Evolutionary conservation across 352 stramenopile genomes (phyloP).

Genomic region (Saprolegnia parasitica): DNA sequence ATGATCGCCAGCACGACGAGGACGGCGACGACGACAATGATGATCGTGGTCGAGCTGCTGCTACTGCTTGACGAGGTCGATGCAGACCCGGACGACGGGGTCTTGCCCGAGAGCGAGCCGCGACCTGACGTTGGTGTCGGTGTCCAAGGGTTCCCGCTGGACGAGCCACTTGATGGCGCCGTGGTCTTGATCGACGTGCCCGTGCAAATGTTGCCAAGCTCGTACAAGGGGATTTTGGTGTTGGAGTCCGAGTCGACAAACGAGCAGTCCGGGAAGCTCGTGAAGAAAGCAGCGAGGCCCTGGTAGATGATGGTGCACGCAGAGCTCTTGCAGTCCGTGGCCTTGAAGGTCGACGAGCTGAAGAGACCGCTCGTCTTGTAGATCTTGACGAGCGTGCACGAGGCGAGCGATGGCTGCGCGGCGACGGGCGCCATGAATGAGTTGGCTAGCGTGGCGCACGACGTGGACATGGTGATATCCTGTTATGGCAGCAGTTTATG

Average conservation of each 20-base stretch:
- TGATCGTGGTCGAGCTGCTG: neutral
- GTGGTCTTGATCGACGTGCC: neutral
- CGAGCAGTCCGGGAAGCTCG: neutral
- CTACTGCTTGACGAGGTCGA: neutral
- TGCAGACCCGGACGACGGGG: neutral
- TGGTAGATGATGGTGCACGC: neutral
- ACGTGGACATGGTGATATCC: too few relatives aligned
- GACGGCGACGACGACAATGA: conserved; percentile 8
- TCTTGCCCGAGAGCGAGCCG: neutral
- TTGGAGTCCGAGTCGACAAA: neutral
- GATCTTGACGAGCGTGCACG: neutral
- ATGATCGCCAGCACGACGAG: neutral
- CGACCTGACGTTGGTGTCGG: neutral
- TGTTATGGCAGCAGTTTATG: too few relatives aligned
- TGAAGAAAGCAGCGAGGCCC: neutral
- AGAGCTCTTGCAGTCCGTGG: neutral
- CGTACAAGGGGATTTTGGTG: neutral
- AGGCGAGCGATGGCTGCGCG: neutral
- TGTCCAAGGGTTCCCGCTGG: neutral
- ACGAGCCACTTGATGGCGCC: neutral
- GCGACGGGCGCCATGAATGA: too few relatives aligned
- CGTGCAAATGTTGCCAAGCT: neutral
- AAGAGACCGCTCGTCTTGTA: neutral
- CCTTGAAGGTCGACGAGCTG: neutral
- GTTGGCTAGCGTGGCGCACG: too few relatives aligned